Evolutionary conservation across 2,329 filamentous ascomycete genomes (phyloP).

Genomic region (Penicillium sp.): DNA sequence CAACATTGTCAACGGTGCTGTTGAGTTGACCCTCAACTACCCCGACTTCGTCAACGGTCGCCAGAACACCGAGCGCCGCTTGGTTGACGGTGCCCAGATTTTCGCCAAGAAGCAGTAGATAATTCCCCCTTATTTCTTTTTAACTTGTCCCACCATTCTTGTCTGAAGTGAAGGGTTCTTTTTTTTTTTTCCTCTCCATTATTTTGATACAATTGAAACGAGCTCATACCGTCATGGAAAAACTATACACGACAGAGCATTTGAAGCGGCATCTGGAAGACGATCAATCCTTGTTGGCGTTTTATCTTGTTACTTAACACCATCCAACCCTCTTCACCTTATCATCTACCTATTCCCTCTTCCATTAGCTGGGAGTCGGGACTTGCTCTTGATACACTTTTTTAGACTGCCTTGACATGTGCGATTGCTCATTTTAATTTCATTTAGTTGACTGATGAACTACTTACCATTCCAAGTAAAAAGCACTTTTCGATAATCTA

Average conservation of each 20-base stretch:
- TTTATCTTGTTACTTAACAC: conserved; percentile 22
- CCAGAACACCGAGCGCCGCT: conserved; percentile 53
- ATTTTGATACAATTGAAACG: conserved; percentile 19
- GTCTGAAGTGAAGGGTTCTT: conserved; percentile 3
- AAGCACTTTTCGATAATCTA: not conserved
- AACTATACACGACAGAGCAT: conserved; percentile 21
- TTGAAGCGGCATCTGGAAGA: conserved; percentile 29
- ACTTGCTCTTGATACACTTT: conserved; percentile 18
- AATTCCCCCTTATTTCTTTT: conserved; percentile 9
- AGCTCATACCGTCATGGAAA: conserved; percentile 18
- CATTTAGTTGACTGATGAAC: not conserved
- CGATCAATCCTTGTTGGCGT: conserved; percentile 26
- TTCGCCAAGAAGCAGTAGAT: conserved; percentile 43
- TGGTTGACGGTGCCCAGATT: conserved; percentile 54
- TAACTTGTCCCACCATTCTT: conserved; percentile 2
- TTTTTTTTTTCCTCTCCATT: conserved; percentile 5
- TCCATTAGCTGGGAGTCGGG: conserved; percentile 10
- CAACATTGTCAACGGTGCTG: conserved; percentile 77
- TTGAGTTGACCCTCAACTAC: conserved; percentile 91
- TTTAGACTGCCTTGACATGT: conserved; percentile 17
- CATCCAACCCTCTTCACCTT: conserved; percentile 12
- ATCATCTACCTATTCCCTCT: conserved; percentile 6
- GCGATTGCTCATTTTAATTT: conserved; percentile 10
- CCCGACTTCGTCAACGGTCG: conserved; percentile 84
- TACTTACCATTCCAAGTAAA: not conserved